Base-by-base conservation (phyloP, 768 basidiomycete species). In the Pulveroboletus sp. region DNA sequence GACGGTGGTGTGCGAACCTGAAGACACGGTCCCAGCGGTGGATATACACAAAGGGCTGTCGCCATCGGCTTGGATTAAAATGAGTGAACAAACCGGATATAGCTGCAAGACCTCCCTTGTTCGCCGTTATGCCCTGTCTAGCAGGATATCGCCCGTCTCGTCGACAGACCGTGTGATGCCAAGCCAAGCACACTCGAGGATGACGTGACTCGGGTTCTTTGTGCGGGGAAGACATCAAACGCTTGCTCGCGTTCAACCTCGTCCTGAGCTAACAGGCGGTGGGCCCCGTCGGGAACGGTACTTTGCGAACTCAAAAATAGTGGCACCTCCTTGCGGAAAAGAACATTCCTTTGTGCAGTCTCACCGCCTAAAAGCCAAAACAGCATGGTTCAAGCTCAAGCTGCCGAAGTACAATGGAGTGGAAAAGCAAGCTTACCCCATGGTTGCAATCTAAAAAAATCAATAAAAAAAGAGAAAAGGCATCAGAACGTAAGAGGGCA, bases 41-140 rank as follows among this genome's bases (percentile, higher is more conserved):
- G 93, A 90, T 60, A 83, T 72, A 69, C 95, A 97, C 15, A 84
- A 79, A 2, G 92, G 86, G 0, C 94, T 93, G 65, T 95, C 85
- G 60, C 96, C 94, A 2, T 21, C 21, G 92, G 90, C 90, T 94
- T 67, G 41, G 31, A 37, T 24, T 43, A 51, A 43, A 33, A 33
- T 32, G 39, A 45, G 36, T 37, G 33, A 52, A 47, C 39, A 43
- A 52, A 21, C 21, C 21, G 79, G 15, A n/a, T n/a, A n/a, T n/a
- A n/a, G n/a, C n/a, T n/a, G n/a, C n/a, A n/a, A n/a, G n/a, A n/a
- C n/a, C n/a, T n/a, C n/a, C n/a, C n/a, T n/a, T n/a, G n/a, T n/a
- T n/a, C n/a, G n/a, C n/a, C n/a, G n/a, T n/a, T n/a, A n/a, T n/a
- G n/a, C n/a, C n/a, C n/a, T n/a, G n/a, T n/a, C n/a, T n/a, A n/a